phyloP scores from a whole-genome alignment of 805 yeast genomes.

The Cyberlindnera petersonii region DNA sequence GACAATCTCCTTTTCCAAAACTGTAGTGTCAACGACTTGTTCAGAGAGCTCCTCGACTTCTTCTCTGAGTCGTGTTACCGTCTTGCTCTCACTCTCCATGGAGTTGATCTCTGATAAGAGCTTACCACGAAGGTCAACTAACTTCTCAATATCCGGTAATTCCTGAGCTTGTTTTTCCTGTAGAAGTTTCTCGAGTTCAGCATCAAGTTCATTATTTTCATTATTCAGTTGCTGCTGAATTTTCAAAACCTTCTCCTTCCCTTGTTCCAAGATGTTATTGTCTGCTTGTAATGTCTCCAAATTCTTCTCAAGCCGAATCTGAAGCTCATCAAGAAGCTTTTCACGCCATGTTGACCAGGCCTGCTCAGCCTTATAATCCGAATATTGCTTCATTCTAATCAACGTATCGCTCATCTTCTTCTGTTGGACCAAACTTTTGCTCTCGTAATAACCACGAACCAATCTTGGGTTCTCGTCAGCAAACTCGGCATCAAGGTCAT shows the following conservation, averaged over 20 bases:
- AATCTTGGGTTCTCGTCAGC: conserved; percentile 26
- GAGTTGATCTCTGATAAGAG: conserved; percentile 10
- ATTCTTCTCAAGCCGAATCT: conserved; percentile 18
- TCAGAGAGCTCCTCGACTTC: conserved; percentile 12
- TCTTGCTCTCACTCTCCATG: conserved; percentile 6
- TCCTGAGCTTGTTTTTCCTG: conserved; percentile 11
- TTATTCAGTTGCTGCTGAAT: conserved; percentile 5
- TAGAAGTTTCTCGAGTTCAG: conserved; percentile 2
- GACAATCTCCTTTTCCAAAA: conserved; percentile 18
- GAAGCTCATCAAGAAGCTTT: conserved; percentile 24
- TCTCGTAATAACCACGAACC: conserved; percentile 26
- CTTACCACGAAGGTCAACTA: conserved; percentile 12
- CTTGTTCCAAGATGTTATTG: not conserved
- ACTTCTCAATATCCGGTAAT: conserved; percentile 17
- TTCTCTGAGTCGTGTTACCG: conserved; percentile 1
- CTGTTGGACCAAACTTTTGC: conserved; percentile 17
- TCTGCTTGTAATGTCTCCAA: conserved; percentile 14
- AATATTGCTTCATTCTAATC: conserved; percentile 24
- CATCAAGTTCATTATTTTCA: not conserved
- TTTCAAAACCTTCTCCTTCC: conserved; percentile 5
- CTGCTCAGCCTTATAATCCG: conserved; percentile 26
- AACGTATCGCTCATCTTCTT: conserved; percentile 26
- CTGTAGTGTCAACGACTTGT: conserved; percentile 16
- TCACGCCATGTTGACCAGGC: conserved; percentile 27
- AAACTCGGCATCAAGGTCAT: conserved; percentile 24